Evolutionary conservation across 2,329 filamentous ascomycete species (phyloP).

Genomic region (Sclerotinia minor): DNA sequence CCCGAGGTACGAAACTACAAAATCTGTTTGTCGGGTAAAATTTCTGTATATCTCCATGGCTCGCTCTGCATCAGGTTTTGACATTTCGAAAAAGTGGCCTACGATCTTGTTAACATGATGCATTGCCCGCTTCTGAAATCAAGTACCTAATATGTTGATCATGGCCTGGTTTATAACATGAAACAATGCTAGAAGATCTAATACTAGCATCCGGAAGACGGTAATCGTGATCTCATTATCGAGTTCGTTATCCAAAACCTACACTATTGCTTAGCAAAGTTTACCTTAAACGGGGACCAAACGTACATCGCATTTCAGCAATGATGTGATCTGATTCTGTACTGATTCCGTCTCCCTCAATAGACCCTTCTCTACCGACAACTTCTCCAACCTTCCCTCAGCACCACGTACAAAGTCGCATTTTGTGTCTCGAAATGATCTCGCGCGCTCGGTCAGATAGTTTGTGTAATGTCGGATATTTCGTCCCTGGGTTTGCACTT

Average conservation of each 20-base stretch:
- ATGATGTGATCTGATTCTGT: constrained; percentile 79
- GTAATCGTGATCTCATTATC: constrained; percentile 97
- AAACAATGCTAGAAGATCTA: constrained; percentile 87
- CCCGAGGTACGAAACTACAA: constrained; percentile 85
- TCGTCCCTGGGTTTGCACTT: constrained; percentile 89
- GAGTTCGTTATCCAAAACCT: constrained; percentile 83
- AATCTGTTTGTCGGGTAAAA: constrained; percentile 89
- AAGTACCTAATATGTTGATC: constrained; percentile 89
- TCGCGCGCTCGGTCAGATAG: constrained; percentile 80
- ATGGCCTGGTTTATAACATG: constrained; percentile 95
- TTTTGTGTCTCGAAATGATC: constrained; percentile 79
- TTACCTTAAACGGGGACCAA: background rate
- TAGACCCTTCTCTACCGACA: constrained; percentile 88
- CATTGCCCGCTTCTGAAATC: background rate
- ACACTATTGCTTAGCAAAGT: constrained; percentile 33
- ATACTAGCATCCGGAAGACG: constrained; percentile 85
- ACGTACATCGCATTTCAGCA: constrained; percentile 87
- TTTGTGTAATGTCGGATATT: constrained; percentile 92
- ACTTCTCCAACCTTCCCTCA: constrained; percentile 78
- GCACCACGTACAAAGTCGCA: constrained; percentile 86
- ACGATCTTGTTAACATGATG: constrained; percentile 31
- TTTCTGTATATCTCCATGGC: constrained; percentile 89
- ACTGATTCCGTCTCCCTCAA: constrained; percentile 88
- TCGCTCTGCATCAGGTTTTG: constrained; percentile 85
- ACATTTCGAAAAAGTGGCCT: constrained; percentile 99